Base-by-base conservation (phyloP, 2,329 filamentous ascomycete species). In the Sphaerulina musiva region DNA sequence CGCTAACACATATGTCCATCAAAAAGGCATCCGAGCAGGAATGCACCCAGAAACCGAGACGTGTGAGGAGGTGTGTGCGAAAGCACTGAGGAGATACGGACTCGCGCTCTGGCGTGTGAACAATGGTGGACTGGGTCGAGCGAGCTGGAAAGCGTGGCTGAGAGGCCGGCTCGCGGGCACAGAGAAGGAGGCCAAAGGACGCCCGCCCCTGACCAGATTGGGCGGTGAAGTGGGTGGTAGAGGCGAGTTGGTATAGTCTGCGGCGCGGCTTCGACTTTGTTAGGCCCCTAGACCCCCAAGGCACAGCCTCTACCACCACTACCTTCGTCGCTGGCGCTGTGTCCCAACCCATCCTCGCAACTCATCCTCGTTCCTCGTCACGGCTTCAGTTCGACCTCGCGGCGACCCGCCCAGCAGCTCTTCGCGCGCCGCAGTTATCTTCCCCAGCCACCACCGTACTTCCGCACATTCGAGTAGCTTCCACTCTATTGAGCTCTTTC, bases 61-160 rank as follows among this genome's bases (percentile, higher is more conserved):
- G 9, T 50, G 43, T 23, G 43, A 44, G 23, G 20, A 32, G n/a
- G 29, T 45, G 3, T 52, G 53, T 11, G 29, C 32, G n/a, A 9
- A 40, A n/a, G 48, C 53, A 17, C n/a, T 55, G 20, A 36, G 44
- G 32, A 55, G 31, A 38, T 55, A 55, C 38, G 48, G 53, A 10
- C 9, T 11, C 20, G 39, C 53, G 14, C 14, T 55, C 14, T 47
- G 48, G 34, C 38, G 40, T 20, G 17, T 55, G 26, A 51, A 51
- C 31, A 46, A 32, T 11, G 26, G 20, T 8, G 43, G 43, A 12
- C 17, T 31, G 14, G 17, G 48, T 23, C 23, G 43, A n/a, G 36
- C 29, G 17, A 32, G 48, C 3, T 47, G 45, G 38, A 32, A 31
- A 29, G 41, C 29, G 6, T 48, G 53, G 48, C 17, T 52, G 8